Conservation (phyloP, 169 alveolate species). For the Amoebophrya sp. region DNA sequence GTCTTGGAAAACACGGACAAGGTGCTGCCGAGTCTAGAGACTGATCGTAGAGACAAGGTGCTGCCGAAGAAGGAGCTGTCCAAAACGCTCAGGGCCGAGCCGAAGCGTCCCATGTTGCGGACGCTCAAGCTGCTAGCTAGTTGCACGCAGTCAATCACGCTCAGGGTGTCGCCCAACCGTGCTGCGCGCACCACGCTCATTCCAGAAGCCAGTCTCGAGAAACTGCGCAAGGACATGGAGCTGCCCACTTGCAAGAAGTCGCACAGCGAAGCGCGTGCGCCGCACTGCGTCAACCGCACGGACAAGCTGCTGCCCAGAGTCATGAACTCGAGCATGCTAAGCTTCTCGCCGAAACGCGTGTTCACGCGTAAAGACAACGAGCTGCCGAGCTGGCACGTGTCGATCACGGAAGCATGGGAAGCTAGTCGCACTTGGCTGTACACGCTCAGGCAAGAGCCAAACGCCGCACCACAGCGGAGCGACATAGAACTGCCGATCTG, state of each 20-base stretch:
- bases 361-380: neutral
- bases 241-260: constrained; percentile 19
- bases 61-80: constrained; percentile 24
- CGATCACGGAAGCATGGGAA: neutral
- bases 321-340: neutral
- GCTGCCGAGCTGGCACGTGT: neutral
- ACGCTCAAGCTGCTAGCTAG: neutral
- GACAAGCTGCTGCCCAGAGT: constrained; percentile 21
- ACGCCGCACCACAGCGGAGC: neutral
- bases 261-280: neutral
- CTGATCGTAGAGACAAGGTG: no score
- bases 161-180: neutral
- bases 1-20: neutral
- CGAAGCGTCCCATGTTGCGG: constrained; percentile 18
- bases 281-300: neutral
- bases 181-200: neutral
- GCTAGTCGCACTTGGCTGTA: neutral
- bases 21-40: constrained; percentile 35
- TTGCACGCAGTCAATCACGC: constrained; percentile 22
- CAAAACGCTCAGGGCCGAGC: neutral
- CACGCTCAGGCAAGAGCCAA: neutral
- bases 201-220: neutral
- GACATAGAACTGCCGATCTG: neutral
- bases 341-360: constrained; percentile 22
- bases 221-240: neutral